Base-by-base conservation (phyloP, 192 early-diverging fungal species). In the Chytriomyces hyalinus region DNA sequence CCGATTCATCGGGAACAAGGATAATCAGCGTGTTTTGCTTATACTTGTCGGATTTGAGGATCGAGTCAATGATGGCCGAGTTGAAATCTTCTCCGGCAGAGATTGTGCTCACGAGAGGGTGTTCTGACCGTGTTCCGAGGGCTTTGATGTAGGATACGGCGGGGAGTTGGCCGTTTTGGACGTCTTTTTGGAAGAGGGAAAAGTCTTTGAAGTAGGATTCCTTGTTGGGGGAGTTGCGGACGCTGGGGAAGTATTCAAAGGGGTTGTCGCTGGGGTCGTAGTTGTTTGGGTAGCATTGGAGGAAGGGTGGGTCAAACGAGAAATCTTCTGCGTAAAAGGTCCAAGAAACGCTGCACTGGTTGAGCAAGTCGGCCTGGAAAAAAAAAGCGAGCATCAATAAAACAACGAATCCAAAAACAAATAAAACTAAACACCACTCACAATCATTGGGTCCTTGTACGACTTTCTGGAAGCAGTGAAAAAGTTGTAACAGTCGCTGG, bases 11-110 rank as follows among this genome's bases (percentile, higher is more conserved):
- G 4, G 61, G 61, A 15, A 43, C 47, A n/a, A 77, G 20, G 26
- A 77, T 60, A 49, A 77, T 77, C 36, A 77, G 22, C 8, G 75
- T 77, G 45, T 77, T 77, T n/a, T 77, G 15, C 7, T n/a, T n/a
- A 45, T 77, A 77, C 6, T 22, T 49, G 10, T 68, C n/a, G 10
- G 62, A 67, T 3, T 24, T 46, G 2, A 74, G 15, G 67, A 77
- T 70, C 28, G 20, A 11, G 62, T 73, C 44, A n/a, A 77, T 77
- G 64, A 77, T 45, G 22, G 10, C 26, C 6, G 13, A 3, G 75
- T 67, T 77, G 6, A 77, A 77, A 17, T 65, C 22, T 59, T 77
- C 75, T 20, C 75, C 75, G 17, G 75, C 62, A 9, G 75, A 70
- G 65, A 77, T 77, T n/a, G 48, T 77, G 64, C 64, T 69, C 5